Conservation (phyloP, 306 rosid species). For the Carpinus fangiana region DNA sequence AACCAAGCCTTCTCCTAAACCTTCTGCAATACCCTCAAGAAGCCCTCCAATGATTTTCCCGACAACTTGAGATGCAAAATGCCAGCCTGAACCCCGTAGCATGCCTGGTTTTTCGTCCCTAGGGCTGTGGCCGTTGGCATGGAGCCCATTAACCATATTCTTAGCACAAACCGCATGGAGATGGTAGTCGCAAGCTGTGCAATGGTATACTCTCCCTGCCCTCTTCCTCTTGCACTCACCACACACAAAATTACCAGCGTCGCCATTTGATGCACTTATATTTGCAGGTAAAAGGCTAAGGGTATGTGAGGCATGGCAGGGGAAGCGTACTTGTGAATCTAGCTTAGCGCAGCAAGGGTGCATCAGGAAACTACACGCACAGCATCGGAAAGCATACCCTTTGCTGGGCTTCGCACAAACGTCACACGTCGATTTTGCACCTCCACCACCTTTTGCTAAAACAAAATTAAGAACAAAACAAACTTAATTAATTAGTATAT, state of each 20-base stretch:
- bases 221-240: constrained; percentile 66
- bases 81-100: constrained; percentile 54
- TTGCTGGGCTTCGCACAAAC: constrained; percentile 63
- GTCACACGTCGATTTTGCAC: constrained; percentile 79
- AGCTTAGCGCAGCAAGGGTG: constrained; percentile 91
- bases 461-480: background rate
- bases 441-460: constrained; percentile 63
- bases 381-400: constrained; percentile 70
- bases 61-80: constrained; percentile 75
- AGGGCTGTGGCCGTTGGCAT: constrained; percentile 39
- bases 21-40: constrained; percentile 78
- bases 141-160: constrained; percentile 65
- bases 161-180: constrained; percentile 81
- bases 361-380: constrained; percentile 71
- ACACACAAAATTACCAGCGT: constrained; percentile 28
- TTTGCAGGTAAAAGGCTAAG: constrained; percentile 45
- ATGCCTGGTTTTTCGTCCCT: constrained; percentile 42
- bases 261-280: background rate
- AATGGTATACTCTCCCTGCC: constrained; percentile 67
- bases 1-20: constrained; percentile 69
- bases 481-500: background rate
- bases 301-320: constrained; percentile 51
- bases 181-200: constrained; percentile 65
- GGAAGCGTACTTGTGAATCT: constrained; percentile 41
- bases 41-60: constrained; percentile 69